Percentiles rank a stretch among this genome's conserved stretches.
Conservation (phyloP, 2,329 filamentous ascomycete species). For the Chrysosporium keratinophilum region DNA sequence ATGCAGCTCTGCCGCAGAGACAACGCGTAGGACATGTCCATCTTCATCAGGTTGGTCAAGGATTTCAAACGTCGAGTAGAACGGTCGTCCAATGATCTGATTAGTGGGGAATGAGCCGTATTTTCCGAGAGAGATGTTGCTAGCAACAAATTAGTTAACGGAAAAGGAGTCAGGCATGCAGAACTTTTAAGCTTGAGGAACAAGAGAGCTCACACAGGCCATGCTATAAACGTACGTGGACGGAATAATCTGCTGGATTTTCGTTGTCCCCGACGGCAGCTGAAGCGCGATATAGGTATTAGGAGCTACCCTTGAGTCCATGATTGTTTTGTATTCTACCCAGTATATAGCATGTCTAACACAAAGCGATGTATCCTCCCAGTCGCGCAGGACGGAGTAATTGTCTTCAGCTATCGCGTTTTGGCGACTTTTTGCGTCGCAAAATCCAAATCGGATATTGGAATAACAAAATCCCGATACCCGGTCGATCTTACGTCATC, state of each 20-base stretch:
- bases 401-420: too few species aligned
- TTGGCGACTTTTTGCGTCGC: background rate
- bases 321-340: too few species aligned
- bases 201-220: conserved; percentile 19
- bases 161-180: background rate
- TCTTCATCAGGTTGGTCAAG: conserved; percentile 56
- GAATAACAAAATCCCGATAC: background rate
- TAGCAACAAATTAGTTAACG: conserved; percentile 34
- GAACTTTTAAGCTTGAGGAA: conserved; percentile 11
- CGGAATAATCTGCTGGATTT: conserved; percentile 49
- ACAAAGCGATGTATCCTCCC: background rate
- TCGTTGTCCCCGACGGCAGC: conserved; percentile 47
- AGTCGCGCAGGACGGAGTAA: too few species aligned
- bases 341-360: background rate
- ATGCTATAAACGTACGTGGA: conserved; percentile 50
- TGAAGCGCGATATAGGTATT: conserved; percentile 30
- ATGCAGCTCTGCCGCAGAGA: conserved; percentile 71
- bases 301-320: conserved; percentile 33
- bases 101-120: conserved; percentile 86
- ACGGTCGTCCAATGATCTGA: conserved; percentile 80
- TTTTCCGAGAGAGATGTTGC: conserved; percentile 80
- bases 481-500: conserved; percentile 1
- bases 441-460: background rate
- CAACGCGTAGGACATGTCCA: conserved; percentile 60
- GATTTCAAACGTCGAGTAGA: conserved; percentile 83